phyloP scores from a whole-genome alignment of 2,329 filamentous ascomycete genomes.

The Phyllachora maydis region DNA sequence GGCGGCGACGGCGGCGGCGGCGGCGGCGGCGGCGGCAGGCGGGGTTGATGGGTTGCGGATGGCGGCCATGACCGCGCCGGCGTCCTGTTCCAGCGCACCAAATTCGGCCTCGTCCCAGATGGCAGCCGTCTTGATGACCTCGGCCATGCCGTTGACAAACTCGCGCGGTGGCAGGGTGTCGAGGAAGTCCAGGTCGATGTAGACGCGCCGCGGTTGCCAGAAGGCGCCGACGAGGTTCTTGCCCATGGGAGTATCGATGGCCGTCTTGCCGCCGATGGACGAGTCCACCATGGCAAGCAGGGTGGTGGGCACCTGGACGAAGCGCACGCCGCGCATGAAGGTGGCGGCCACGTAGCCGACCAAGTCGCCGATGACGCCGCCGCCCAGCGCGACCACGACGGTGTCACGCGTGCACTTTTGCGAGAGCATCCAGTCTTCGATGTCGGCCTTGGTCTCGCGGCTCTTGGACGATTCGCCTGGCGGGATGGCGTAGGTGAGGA shows the following conservation, averaged over 20 bases:
- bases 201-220: conserved; percentile 88
- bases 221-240: conserved; percentile 95
- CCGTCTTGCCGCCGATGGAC: conserved; percentile 94
- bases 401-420: conserved; percentile 89
- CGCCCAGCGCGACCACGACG: conserved; percentile 82
- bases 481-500: conserved; percentile 71
- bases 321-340: conserved; percentile 93
- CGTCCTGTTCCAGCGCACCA: conserved; percentile 61
- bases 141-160: conserved; percentile 97
- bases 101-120: conserved; percentile 91
- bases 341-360: conserved; percentile 94
- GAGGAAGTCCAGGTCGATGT: conserved; percentile 82
- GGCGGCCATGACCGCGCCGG: conserved; percentile 52
- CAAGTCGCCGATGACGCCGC: conserved; percentile 95
- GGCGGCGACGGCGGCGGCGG: no score
- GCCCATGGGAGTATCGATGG: conserved; percentile 86
- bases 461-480: conserved; percentile 91
- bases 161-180: conserved; percentile 79
- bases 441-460: conserved; percentile 78
- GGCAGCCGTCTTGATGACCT: conserved; percentile 92
- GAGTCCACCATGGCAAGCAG: conserved; percentile 96
- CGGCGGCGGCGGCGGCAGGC: no score
- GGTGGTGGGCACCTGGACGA: conserved; percentile 91
- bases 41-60: conserved; percentile 40
- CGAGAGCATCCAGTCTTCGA: conserved; percentile 92